phyloP scores from a whole-genome alignment of 116 monocot genomes.

The Iris pallida region DNA sequence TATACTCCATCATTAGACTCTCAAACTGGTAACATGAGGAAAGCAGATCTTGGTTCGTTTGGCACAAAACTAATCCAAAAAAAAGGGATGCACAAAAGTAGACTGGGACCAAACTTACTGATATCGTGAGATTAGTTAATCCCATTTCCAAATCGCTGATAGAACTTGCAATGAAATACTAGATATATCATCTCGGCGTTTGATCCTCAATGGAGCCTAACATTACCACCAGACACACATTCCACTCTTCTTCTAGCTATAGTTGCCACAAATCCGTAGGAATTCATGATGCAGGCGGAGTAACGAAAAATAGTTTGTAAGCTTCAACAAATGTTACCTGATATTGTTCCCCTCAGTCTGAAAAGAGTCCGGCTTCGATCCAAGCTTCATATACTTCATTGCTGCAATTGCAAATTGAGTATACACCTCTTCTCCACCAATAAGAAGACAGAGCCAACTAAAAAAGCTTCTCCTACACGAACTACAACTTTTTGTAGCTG shows the following conservation, averaged over 20 bases:
- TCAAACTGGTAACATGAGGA: slow-evolving; percentile 11
- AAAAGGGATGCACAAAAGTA: not conserved
- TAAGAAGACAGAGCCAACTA: slow-evolving; percentile 1
- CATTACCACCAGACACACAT: too few species aligned
- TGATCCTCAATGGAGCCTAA: too few species aligned
- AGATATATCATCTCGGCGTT: too few species aligned
- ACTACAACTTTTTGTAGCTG: not conserved
- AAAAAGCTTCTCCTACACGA: not conserved
- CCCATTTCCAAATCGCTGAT: too few species aligned
- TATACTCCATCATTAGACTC: slow-evolving; percentile 7
- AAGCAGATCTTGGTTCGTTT: slow-evolving; percentile 8
- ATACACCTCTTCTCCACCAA: too few species aligned
- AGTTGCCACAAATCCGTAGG: not conserved
- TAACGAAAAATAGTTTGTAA: not conserved
- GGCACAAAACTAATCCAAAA: not conserved
- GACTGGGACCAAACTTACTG: not conserved
- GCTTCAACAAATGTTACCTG: slow-evolving; percentile 23
- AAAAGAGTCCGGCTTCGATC: slow-evolving; percentile 54
- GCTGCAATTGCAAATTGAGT: slow-evolving; percentile 9
- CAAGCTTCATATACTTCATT: slow-evolving; percentile 96
- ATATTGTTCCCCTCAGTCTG: slow-evolving; percentile 53
- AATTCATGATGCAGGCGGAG: not conserved
- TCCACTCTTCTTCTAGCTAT: too few species aligned
- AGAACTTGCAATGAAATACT: too few species aligned
- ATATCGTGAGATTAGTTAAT: too few species aligned